Evolutionary conservation across 2,329 filamentous ascomycete species (phyloP).

Genomic region (Exophiala sideris): DNA sequence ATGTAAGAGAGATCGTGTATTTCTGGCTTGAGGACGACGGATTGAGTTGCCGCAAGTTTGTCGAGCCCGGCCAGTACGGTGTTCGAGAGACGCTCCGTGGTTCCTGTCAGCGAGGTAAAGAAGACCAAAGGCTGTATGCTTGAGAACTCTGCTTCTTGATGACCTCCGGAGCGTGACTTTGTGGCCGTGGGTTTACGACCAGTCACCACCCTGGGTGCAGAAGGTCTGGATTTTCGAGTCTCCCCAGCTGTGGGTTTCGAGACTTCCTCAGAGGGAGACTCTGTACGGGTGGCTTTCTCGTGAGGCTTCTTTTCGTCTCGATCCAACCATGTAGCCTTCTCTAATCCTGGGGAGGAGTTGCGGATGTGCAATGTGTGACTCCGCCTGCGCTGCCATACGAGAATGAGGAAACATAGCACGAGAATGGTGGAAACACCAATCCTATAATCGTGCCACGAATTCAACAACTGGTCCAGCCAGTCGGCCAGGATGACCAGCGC

Average conservation of each 20-base stretch:
- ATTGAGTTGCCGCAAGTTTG: conserved; percentile 27
- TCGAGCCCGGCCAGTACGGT: conserved; percentile 59
- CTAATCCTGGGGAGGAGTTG: conserved; percentile 14
- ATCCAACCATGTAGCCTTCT: conserved; percentile 21
- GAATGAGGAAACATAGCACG: conserved; percentile 8
- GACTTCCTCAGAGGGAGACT: background rate
- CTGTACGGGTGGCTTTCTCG: background rate
- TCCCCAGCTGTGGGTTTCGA: background rate
- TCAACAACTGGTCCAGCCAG: conserved; percentile 22
- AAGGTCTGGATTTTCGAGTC: conserved; percentile 16
- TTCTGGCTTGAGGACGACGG: conserved; percentile 54
- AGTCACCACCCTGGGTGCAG: conserved; percentile 22
- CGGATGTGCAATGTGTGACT: background rate
- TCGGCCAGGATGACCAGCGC: conserved; percentile 25
- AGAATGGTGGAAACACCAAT: conserved; percentile 9
- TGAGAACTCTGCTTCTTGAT: conserved; percentile 1
- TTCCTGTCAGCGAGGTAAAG: conserved; percentile 83
- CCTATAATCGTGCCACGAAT: conserved; percentile 25
- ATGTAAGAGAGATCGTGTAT: conserved; percentile 77
- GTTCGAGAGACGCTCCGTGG: conserved; percentile 70
- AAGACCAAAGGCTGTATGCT: conserved; percentile 71
- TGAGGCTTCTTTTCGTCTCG: background rate
- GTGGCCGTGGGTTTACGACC: conserved; percentile 23
- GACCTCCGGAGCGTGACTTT: background rate
- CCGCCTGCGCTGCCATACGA: conserved; percentile 16